phyloP scores from a whole-genome alignment of 345 rosid genomes.

The Boechera retrofracta region DNA sequence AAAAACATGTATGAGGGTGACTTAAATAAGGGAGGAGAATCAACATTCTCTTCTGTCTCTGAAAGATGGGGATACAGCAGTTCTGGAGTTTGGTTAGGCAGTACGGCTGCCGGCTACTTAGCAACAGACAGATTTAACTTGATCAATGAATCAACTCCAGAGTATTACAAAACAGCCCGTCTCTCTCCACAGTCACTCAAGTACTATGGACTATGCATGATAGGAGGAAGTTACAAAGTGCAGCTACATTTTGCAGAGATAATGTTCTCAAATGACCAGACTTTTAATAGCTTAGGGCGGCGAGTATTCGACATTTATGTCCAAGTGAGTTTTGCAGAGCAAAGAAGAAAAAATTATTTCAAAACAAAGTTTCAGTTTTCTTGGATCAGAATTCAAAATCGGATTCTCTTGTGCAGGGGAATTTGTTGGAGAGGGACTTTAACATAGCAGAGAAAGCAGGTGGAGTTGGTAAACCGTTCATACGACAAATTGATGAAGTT shows the following conservation, averaged over 20 bases:
- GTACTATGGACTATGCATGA: slow-evolving; percentile 83
- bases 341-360: background rate
- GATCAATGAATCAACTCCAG: slow-evolving; percentile 45
- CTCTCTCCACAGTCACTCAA: slow-evolving; percentile 74
- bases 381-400: background rate
- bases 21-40: slow-evolving; percentile 41
- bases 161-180: slow-evolving; percentile 64
- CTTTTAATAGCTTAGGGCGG: slow-evolving; percentile 66
- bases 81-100: slow-evolving; percentile 57
- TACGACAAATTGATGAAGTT: slow-evolving; percentile 42
- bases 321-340: slow-evolving; percentile 59
- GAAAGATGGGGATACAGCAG: slow-evolving; percentile 81
- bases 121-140: slow-evolving; percentile 46
- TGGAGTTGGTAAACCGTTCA: slow-evolving; percentile 60
- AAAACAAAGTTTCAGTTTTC: background rate
- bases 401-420: slow-evolving; percentile 54
- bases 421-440: slow-evolving; percentile 55
- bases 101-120: slow-evolving; percentile 6
- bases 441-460: slow-evolving; percentile 76
- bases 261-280: slow-evolving; percentile 58
- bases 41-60: slow-evolving; percentile 45
- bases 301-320: slow-evolving; percentile 78
- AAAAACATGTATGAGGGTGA: slow-evolving; percentile 61
- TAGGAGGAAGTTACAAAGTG: slow-evolving; percentile 60
- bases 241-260: slow-evolving; percentile 91